Percentiles rank a stretch among this genome's conserved stretches.
Conservation (phyloP, 2,329 filamentous ascomycete species). For the Paraphoma sp. region DNA sequence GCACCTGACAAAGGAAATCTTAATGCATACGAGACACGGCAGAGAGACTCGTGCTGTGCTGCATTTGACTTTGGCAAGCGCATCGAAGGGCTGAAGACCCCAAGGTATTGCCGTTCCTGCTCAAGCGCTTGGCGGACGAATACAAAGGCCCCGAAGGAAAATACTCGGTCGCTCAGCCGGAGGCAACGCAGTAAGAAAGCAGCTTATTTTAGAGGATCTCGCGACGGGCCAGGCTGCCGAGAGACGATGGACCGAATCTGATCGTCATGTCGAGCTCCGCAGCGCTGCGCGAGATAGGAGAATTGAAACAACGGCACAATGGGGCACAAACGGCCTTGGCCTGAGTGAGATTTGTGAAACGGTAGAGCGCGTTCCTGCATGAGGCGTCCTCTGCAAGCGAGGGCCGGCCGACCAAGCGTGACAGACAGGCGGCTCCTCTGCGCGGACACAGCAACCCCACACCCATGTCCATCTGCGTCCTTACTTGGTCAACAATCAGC, state of each 20-base stretch:
- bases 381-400: slow-evolving; percentile 3
- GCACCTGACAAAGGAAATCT: background rate
- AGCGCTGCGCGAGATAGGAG: background rate
- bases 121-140: background rate
- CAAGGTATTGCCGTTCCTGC: background rate
- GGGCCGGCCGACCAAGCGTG: background rate
- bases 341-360: slow-evolving; percentile 1
- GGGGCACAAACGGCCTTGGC: background rate
- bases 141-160: background rate
- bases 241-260: background rate
- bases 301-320: slow-evolving; percentile 1
- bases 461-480: slow-evolving; percentile 7
- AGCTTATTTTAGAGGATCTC: background rate
- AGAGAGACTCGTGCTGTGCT: background rate
- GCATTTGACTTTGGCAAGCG: background rate
- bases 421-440: background rate
- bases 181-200: background rate
- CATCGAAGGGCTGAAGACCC: background rate
- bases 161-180: background rate
- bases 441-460: background rate
- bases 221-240: background rate
- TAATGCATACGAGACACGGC: slow-evolving; percentile 2
- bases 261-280: background rate
- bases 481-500: slow-evolving; percentile 8
- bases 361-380: slow-evolving; percentile 2